Evolutionary conservation across 2,329 filamentous ascomycete species (phyloP), one percentile per base, ranked within the genome.

Genomic region (Calonectria pseudoreteaudii): DNA sequence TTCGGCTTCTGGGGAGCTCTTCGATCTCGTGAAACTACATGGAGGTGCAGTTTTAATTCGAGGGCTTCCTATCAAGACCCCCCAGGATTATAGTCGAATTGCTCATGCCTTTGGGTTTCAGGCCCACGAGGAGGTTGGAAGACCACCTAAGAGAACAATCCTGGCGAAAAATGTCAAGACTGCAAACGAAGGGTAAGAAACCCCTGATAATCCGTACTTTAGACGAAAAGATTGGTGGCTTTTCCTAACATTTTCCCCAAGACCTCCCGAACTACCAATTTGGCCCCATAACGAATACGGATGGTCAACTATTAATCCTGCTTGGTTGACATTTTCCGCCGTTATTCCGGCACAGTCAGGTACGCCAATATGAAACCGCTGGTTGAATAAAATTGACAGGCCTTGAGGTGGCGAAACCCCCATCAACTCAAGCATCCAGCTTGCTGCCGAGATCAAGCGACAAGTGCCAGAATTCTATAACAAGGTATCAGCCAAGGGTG

Each of bases 201-300:
- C 5, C n/a, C 7, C 18, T 20, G 7, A 9, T n/a, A 9, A 44
- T 20, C 4, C 8, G n/a, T 44, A 41, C 7, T 44, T 44, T n/a
- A 20, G 7, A n/a, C 5, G 10, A 44, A 18, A 18, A 44, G 18
- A 1, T 44, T 44, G 2, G 6, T 9, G 18, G 8, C 1, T 9
- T 9, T 5, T 44, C n/a, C 18, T 44, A n/a, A 44, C 18, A 20
- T 20, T 20, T n/a, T 9, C 0, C 18, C 9, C 7, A 44, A 75
- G 75, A 60, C 83, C 83, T 5, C 82, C 84, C 10, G 82, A 84
- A 23, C 74, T 85, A n/a, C 84, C 84, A 0, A 85, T 85, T 30
- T 86, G 82, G 83, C 83, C 83, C 6, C 84, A 84, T 28, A 84
- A 82, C 38, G 84, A 85, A 70, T 85, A 85, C 38, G 84, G 84